Conservation (phyloP, 306 rosid species). For the Cicer chorassanicum region DNA sequence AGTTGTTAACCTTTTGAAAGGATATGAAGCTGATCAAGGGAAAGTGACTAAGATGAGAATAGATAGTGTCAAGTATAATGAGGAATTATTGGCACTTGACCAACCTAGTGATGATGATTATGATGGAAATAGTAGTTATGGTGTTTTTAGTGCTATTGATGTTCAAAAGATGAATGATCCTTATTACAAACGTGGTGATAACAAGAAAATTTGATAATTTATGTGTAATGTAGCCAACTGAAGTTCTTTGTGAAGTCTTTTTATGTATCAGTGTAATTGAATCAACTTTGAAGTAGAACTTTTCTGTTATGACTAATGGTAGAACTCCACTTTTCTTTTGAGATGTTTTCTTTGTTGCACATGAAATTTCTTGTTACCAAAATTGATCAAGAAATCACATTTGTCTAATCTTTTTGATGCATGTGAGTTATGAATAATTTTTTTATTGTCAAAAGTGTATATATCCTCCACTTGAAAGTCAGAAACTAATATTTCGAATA, state of each 20-base stretch:
- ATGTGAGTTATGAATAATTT: not conserved
- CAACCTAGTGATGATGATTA: conserved; percentile 51
- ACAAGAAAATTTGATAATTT: conserved; percentile 40
- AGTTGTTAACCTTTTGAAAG: conserved; percentile 72
- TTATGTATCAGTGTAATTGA: conserved; percentile 1
- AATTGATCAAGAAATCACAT: not conserved
- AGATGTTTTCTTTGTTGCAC: conserved; percentile 19
- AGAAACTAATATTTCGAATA: no score
- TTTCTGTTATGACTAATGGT: conserved; percentile 30
- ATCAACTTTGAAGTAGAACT: conserved; percentile 31
- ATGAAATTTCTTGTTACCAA: not conserved
- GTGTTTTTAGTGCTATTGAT: conserved; percentile 78
- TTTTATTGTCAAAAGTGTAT: no score
- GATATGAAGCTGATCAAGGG: conserved; percentile 50
- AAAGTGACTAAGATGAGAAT: conserved; percentile 51
- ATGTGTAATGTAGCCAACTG: conserved; percentile 5
- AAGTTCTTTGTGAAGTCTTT: conserved; percentile 31
- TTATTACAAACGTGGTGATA: conserved; percentile 41
- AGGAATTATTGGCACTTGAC: conserved; percentile 58
- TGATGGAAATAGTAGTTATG: conserved; percentile 62
- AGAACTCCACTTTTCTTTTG: conserved; percentile 24
- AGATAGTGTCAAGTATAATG: conserved; percentile 55
- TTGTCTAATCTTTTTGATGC: not conserved
- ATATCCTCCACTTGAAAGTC: no score
- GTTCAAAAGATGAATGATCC: conserved; percentile 67